Conservation (phyloP, 805 yeast genomes). For the Lachancea kluyveri region DNA sequence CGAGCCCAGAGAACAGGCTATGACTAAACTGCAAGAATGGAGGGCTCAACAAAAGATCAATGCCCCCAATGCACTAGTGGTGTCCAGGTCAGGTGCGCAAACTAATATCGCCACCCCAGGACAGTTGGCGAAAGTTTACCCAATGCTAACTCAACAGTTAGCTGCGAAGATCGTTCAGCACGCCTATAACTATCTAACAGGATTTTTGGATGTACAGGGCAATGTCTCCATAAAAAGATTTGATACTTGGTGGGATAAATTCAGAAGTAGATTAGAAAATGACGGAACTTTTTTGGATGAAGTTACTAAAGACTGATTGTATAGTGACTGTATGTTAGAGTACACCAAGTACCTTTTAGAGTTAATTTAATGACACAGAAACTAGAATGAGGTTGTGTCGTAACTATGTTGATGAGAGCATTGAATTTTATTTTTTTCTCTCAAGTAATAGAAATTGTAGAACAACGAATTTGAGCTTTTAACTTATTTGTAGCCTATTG, state of each 20-base stretch:
- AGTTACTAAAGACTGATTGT: slow-evolving; percentile 26
- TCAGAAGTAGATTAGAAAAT: slow-evolving; percentile 63
- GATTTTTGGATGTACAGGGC: slow-evolving; percentile 76
- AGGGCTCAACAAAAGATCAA: slow-evolving; percentile 22
- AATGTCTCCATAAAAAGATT: slow-evolving; percentile 83
- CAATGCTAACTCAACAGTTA: slow-evolving; percentile 47
- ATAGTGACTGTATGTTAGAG: too few relatives aligned
- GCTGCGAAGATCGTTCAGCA: slow-evolving; percentile 87
- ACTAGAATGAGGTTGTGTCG: too few relatives aligned
- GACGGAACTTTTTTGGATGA: slow-evolving; percentile 79
- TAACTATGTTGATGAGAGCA: too few relatives aligned
- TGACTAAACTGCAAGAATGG: slow-evolving; percentile 44
- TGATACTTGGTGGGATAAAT: slow-evolving; percentile 94
- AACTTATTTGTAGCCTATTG: too few relatives aligned
- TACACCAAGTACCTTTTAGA: too few relatives aligned
- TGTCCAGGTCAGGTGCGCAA: slow-evolving; percentile 21
- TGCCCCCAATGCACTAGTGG: slow-evolving; percentile 20
- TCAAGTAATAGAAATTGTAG: too few relatives aligned
- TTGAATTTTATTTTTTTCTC: too few relatives aligned
- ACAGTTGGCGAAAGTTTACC: slow-evolving; percentile 30
- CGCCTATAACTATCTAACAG: slow-evolving; percentile 84
- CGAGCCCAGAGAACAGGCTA: slow-evolving; percentile 69
- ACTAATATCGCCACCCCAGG: slow-evolving; percentile 23
- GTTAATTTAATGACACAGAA: too few relatives aligned
- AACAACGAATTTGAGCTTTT: too few relatives aligned